phyloP scores from a whole-genome alignment of 2,329 filamentous ascomycete genomes.

The Neoscytalidium dimidiatum region DNA sequence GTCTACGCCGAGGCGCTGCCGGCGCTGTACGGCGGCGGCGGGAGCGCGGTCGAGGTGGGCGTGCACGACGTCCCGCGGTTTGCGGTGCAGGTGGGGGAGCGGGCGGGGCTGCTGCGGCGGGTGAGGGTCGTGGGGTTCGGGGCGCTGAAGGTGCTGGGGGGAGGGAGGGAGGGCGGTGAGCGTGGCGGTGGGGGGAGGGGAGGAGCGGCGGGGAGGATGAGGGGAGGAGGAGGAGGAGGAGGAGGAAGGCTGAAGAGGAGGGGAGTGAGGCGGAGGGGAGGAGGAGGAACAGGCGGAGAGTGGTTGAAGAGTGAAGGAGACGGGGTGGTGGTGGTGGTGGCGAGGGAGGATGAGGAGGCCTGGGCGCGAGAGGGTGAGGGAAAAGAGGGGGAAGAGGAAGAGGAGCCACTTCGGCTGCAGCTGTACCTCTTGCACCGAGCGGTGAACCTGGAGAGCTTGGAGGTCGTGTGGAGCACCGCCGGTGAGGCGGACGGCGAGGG shows the following conservation, averaged over 20 bases:
- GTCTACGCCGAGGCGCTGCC: conserved; percentile 43
- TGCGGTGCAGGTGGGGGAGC: conserved; percentile 27
- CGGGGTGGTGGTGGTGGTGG: not conserved
- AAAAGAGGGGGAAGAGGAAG: not conserved
- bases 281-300: not conserved
- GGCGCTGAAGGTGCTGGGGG: not conserved
- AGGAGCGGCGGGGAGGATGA: not conserved
- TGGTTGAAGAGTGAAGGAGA: no score
- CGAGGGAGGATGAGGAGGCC: not conserved
- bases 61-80: conserved; percentile 45
- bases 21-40: conserved; percentile 49
- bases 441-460: not conserved
- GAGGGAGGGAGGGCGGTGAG: not conserved
- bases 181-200: not conserved
- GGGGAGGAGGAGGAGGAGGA: not conserved
- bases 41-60: conserved; percentile 54
- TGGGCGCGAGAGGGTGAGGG: not conserved
- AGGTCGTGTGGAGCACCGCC: not conserved
- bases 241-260: not conserved
- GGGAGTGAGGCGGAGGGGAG: not conserved
- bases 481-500: not conserved
- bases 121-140: not conserved
- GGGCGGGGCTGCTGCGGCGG: not conserved
- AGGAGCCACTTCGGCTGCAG: not conserved
- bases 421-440: not conserved